Percentiles rank a stretch among this genome's conserved stretches.
phyloP scores from a whole-genome alignment of 805 yeast species.

The Schizosaccharomyces pombe region ASM294v3 CU329670.1:2223001-2223500 shows the following conservation, averaged over 20 bases:
- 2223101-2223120: conserved; percentile 82
- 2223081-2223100: conserved; percentile 73
- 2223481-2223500: conserved; percentile 75
- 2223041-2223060: conserved; percentile 53
- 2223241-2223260: conserved; percentile 71
- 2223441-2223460: conserved; percentile 54
- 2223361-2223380: conserved; percentile 50
- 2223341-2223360: conserved; percentile 72
- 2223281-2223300: conserved; percentile 45
- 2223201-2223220: conserved; percentile 32
- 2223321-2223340: conserved; percentile 61
- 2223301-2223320: conserved; percentile 37
- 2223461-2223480: conserved; percentile 39
- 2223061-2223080: conserved; percentile 50
- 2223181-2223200: conserved; percentile 27
- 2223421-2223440: conserved; percentile 58
- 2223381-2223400: conserved; percentile 18
- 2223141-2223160: conserved; percentile 26
- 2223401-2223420: conserved; percentile 25
- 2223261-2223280: conserved; percentile 66
- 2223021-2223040: conserved; percentile 67
- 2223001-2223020: conserved; percentile 63
- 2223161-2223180: conserved; percentile 33
- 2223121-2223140: conserved; percentile 80
- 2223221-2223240: conserved; percentile 68